phyloP scores from a whole-genome alignment of 2,329 filamentous ascomycete species.

The Pseudogymnoascus sp. region DNA sequence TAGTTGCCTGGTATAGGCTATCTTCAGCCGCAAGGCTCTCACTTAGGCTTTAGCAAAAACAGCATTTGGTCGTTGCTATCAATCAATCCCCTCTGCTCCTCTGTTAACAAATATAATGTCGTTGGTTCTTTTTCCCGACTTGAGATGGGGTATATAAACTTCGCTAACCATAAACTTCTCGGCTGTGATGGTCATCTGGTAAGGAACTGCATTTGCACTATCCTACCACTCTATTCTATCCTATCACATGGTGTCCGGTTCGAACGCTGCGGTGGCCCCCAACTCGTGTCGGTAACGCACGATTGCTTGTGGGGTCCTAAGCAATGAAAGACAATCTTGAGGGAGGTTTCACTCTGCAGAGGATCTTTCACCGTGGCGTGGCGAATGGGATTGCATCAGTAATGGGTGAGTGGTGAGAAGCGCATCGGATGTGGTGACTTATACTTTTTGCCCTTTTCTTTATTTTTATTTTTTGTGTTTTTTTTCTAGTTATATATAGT shows the following conservation, averaged over 20 bases:
- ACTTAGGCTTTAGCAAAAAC: neutral
- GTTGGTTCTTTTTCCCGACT: neutral
- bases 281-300: constrained; percentile 61
- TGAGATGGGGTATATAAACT: constrained; percentile 12
- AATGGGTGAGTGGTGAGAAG: constrained; percentile 27
- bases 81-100: no score
- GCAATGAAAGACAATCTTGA: constrained; percentile 62
- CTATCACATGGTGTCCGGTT: constrained; percentile 47
- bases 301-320: constrained; percentile 54
- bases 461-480: neutral
- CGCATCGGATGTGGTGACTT: constrained; percentile 9
- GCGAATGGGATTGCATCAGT: constrained; percentile 58
- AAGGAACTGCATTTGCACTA: constrained; percentile 42
- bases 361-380: constrained; percentile 61
- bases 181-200: constrained; percentile 57
- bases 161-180: constrained; percentile 16
- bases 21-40: neutral
- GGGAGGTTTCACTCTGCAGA: constrained; percentile 68
- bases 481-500: neutral
- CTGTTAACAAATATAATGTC: neutral
- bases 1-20: neutral
- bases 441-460: neutral
- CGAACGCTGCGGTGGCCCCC: constrained; percentile 58
- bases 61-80: neutral
- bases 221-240: constrained; percentile 40